Base-by-base conservation (phyloP, 805 yeast species). In the Saccharomycopsis schoenii region DNA sequence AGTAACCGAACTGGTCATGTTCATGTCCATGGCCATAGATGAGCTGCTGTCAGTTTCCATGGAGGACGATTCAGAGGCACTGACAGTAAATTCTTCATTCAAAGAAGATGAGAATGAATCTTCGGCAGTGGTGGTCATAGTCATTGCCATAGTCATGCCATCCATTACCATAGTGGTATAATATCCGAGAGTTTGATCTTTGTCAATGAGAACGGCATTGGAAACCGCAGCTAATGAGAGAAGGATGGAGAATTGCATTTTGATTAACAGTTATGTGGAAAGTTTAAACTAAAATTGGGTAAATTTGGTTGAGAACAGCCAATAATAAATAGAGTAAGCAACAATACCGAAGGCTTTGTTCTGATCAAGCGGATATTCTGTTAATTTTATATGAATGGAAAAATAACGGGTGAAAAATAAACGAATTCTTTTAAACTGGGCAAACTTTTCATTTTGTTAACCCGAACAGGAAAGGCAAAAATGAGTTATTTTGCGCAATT, bases 111-210 rank as follows among this genome's bases (percentile, higher is more conserved):
- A 21, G 11, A 21, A 19, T 5, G 15, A 5, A 47, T 47, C 52
- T 24, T 19, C 36, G 21, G 21, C 52, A 21, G 52, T 47, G 12
- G 52, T 47, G 21, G 52, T 47, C 52, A 47, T 47, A 21, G 29
- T 47, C 52, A 47, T 47, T 11, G 52, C 52, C 52, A 47, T 47
- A 12, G 52, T 47, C 52, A 47, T 47, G 21, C 52, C 52, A 47
- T 25, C 52, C 52, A 47, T 47, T 47, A 19, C 52, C 52, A 47
- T 47, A 14, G 52, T 47, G 19, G 52, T 47, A n/a, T 4, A 47
- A 25, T 21, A 47, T 47, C 52, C 21, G n/a, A 47, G 29, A 47
- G 52, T 47, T 47, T 47, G 17, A 14, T 47, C 52, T 21, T 47
- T 47, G 34, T 47, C 21, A 8, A 47, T 25, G n/a, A 47, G 12